Base-by-base conservation (phyloP, 208 protist genomes). In the Crithidia thermophila region DNA sequence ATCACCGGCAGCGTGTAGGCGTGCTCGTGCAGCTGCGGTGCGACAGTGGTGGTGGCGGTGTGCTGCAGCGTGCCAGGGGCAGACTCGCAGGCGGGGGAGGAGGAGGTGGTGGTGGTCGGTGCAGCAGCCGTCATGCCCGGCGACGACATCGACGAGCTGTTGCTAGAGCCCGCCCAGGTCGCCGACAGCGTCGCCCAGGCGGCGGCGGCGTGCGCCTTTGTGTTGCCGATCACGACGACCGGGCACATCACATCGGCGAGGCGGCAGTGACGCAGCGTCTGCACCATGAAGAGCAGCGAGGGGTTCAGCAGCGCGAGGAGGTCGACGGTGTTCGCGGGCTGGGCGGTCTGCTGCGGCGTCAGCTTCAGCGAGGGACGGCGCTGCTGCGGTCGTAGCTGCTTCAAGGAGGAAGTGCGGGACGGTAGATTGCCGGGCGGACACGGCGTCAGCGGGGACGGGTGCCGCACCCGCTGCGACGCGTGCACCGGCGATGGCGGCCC, bases 221-320 rank as follows among this genome's bases (percentile, higher is more conserved):
- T 21, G 21, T 56, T 57, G 8, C 43, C 68, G 23, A 75, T 34
- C 10, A 75, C 60, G 31, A 75, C 1, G 10, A 56, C 68, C 0
- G 68, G 68, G 27, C 68, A 75, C 68, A 75, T 75, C 39, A 67
- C 68, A 42, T 75, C 68, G 8, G 58, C 31, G 11, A 67, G 16
- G 3, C 51, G 45, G 30, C 62, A 76, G 21, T 14, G 28, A 14
- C 53, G 42, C 37, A 76, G 28, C 8, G 53, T 9, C 36, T 76
- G 53, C 56, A 65, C 62, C 53, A 72, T 64, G 46, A 67, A 36
- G 25, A 63, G 51, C 20, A 75, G 60, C 10, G 60, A 62, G 7
- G 68, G 68, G 28, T 67, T 75, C 23, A 75, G 60, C 13, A 37
- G 59, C 2, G 60, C 52, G 27, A 75, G 1, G 51, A 63, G 31